Evolutionary conservation across 257 asterid genomes (phyloP).

Genomic region (Leonotis leonurus): DNA sequence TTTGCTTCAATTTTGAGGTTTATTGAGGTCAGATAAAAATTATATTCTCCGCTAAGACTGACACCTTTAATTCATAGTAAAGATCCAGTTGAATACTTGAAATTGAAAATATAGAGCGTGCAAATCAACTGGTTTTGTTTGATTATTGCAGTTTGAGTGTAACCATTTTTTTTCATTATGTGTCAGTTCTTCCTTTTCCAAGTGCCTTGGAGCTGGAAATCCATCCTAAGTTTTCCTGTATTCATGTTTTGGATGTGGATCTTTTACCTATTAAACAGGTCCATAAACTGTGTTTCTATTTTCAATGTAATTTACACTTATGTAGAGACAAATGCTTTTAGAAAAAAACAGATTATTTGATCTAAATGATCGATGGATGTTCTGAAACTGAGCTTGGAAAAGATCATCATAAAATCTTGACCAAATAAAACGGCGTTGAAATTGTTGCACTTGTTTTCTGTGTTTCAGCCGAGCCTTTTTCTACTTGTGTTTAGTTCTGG

Average conservation of each 20-base stretch:
- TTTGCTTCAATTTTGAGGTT: constrained; percentile 34
- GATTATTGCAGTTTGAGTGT: background rate
- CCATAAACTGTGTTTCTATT: background rate
- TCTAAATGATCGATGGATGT: background rate
- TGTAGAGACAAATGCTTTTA: background rate
- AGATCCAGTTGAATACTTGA: background rate
- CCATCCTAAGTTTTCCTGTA: background rate
- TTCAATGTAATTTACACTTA: background rate
- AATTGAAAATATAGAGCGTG: background rate
- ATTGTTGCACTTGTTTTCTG: background rate
- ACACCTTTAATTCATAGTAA: background rate
- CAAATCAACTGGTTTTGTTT: background rate
- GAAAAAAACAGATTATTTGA: background rate
- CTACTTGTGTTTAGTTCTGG: background rate
- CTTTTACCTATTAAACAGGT: background rate
- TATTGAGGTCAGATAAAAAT: constrained; percentile 45
- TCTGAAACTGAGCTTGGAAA: background rate
- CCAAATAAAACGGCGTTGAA: background rate
- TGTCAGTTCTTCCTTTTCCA: background rate
- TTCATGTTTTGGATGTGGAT: background rate
- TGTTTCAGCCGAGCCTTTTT: background rate
- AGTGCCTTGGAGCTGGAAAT: background rate
- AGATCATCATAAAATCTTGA: background rate
- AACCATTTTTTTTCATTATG: background rate
- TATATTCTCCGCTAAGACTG: background rate